Conservation (phyloP, 495 filamentous ascomycete species). For the Podospora didyma region DNA sequence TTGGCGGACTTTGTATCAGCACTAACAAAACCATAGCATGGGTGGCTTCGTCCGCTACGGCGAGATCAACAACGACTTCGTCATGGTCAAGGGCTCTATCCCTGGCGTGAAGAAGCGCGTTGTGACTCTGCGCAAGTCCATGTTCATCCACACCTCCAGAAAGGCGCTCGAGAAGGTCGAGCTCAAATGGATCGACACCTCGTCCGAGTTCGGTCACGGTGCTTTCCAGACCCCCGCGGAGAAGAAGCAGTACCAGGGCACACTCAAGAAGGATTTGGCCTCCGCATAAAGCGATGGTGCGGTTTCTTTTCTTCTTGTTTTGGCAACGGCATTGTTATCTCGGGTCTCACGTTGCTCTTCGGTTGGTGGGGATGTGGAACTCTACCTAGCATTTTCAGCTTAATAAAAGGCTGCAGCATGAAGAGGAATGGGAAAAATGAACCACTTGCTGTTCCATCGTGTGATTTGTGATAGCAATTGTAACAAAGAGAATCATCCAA, state of each 20-base stretch:
- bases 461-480: conserved; percentile 9
- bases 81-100: conserved; percentile 95
- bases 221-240: conserved; percentile 97
- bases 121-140: conserved; percentile 98
- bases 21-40: conserved; percentile 57
- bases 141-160: conserved; percentile 94
- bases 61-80: conserved; percentile 98
- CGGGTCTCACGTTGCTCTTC: conserved; percentile 45
- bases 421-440: conserved; percentile 39
- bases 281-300: conserved; percentile 54
- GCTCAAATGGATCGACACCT: conserved; percentile 99
- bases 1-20: neutral
- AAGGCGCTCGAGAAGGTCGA: conserved; percentile 97
- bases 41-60: conserved; percentile 99
- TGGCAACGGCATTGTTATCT: conserved; percentile 53
- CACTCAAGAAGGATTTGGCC: conserved; percentile 96
- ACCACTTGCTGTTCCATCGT: conserved; percentile 21
- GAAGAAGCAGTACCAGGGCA: conserved; percentile 93
- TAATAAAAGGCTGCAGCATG: conserved; percentile 43
- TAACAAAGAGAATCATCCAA: too few species aligned
- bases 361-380: conserved; percentile 40
- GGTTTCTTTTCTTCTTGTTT: conserved; percentile 46
- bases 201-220: conserved; percentile 99
- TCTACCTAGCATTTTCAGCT: conserved; percentile 37
- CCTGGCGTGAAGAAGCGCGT: conserved; percentile 99